Percentiles rank a stretch among this genome's conserved stretches.
These are phyloP conservation scores for Cryphonectria radicalis DNA, from an alignment of 2,329 filamentous ascomycete genomes.

Conservation along the genomic window DNA sequence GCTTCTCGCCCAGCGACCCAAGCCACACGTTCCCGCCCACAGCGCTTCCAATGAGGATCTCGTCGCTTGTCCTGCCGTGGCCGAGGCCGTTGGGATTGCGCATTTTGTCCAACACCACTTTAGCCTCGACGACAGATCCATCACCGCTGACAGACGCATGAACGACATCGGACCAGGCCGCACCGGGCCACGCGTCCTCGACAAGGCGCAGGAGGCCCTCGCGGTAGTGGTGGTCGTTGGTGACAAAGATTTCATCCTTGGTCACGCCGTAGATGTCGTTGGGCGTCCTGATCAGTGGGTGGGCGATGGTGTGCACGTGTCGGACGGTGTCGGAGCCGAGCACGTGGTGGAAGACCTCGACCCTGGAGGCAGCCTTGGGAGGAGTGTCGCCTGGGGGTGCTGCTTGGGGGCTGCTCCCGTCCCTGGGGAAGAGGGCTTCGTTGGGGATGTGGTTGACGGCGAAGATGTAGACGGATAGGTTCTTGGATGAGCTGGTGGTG, in stretches of 20 bases:
- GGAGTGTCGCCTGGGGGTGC: slow-evolving; percentile 5
- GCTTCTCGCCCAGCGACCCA: neutral
- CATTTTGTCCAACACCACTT: slow-evolving; percentile 20
- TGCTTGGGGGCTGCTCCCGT: slow-evolving; percentile 11
- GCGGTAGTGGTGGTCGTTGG: slow-evolving; percentile 26
- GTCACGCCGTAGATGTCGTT: slow-evolving; percentile 26
- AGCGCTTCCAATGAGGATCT: slow-evolving; percentile 24
- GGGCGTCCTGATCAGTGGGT: slow-evolving; percentile 28
- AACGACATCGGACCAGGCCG: slow-evolving; percentile 25
- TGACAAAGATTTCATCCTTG: slow-evolving; percentile 23
- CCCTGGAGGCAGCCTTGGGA: slow-evolving; percentile 22
- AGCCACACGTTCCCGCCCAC: slow-evolving; percentile 17
- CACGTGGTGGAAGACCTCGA: slow-evolving; percentile 27
- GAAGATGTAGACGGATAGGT: slow-evolving; percentile 59
- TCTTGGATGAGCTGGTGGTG: slow-evolving; percentile 32
- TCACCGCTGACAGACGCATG: slow-evolving; percentile 13
- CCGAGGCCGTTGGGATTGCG: slow-evolving; percentile 26
- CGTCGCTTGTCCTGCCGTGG: slow-evolving; percentile 22
- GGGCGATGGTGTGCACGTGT: slow-evolving; percentile 24
- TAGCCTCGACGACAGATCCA: slow-evolving; percentile 19
- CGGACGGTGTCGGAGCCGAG: slow-evolving; percentile 21
- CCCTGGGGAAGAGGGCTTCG: slow-evolving; percentile 21
- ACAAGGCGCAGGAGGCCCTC: slow-evolving; percentile 20
- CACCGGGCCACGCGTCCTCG: slow-evolving; percentile 19
- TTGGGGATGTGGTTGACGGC: slow-evolving; percentile 64